Conservation (phyloP, 257 asterid genomes). For the Scutellaria barbata region DNA sequence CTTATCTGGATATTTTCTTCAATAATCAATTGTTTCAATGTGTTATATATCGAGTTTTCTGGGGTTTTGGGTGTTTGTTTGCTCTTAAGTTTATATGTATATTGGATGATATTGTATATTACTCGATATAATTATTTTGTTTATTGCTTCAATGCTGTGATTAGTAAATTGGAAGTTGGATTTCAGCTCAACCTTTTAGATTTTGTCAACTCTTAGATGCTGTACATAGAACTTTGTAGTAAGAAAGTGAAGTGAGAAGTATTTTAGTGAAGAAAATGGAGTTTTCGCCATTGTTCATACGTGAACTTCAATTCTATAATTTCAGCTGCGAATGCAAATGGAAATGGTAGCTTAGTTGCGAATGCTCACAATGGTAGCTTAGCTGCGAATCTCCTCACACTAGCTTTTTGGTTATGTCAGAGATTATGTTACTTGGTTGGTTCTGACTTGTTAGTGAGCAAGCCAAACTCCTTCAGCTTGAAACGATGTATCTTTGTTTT, state of each 20-base stretch:
- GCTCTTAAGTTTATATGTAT: conserved; percentile 13
- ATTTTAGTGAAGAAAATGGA: not conserved
- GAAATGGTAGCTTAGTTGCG: conserved; percentile 2
- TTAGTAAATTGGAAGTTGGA: conserved; percentile 8
- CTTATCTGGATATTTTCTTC: conserved; percentile 91
- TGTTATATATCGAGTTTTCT: conserved; percentile 1
- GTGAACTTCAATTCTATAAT: not conserved
- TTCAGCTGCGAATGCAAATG: not conserved
- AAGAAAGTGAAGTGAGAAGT: not conserved
- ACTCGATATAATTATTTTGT: conserved; percentile 1
- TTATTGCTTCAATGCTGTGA: not conserved
- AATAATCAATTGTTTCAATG: conserved; percentile 41
- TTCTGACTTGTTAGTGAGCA: not conserved
- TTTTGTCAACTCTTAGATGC: conserved; percentile 15
- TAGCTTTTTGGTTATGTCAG: not conserved
- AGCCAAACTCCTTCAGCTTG: not conserved
- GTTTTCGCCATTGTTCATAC: not conserved
- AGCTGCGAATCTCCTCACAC: not conserved
- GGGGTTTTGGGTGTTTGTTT: conserved; percentile 21
- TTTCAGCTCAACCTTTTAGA: not conserved
- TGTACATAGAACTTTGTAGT: not conserved
- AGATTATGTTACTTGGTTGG: not conserved
- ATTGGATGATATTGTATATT: conserved; percentile 29
- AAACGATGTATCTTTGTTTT: not conserved
- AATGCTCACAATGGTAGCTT: not conserved